Evolutionary conservation across 2,329 filamentous ascomycete species (phyloP).

Genomic region (Xylogone sp.): DNA sequence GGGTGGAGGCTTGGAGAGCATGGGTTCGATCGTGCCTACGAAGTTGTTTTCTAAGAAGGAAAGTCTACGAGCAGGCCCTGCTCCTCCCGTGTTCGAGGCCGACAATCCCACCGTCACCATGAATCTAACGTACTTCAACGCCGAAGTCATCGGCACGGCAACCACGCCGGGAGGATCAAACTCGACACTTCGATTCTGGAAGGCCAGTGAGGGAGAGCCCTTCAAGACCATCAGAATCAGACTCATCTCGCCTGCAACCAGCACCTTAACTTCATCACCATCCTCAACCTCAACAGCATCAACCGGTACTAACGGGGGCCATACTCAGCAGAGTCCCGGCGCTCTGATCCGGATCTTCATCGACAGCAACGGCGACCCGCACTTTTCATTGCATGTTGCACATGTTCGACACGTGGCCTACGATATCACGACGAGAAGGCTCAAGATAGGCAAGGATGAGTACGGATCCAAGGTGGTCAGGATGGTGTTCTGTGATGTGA

Average conservation of each 20-base stretch:
- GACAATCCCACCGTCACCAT: not conserved
- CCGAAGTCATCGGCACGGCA: not conserved
- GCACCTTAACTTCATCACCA: not conserved
- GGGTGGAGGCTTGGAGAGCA: not conserved
- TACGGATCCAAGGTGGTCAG: not conserved
- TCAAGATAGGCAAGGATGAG: not conserved
- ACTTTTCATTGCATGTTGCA: not conserved
- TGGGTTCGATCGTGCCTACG: not conserved
- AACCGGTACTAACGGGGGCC: not conserved
- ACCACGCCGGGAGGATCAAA: not conserved
- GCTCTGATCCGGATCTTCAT: not conserved
- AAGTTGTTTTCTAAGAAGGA: not conserved
- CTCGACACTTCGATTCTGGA: not conserved
- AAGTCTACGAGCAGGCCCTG: not conserved
- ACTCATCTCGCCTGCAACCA: not conserved
- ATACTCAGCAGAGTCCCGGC: not conserved
- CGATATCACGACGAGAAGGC: not conserved
- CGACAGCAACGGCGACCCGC: not conserved
- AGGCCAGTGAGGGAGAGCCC: not conserved
- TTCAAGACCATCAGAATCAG: not conserved
- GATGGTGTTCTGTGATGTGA: not conserved
- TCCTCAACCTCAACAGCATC: not conserved
- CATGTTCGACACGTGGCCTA: not conserved
- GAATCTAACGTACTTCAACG: not conserved
- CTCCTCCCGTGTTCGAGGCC: not conserved